Evolutionary conservation across 208 protist genomes (phyloP).

Genomic region (Porcisia hertigi): DNA sequence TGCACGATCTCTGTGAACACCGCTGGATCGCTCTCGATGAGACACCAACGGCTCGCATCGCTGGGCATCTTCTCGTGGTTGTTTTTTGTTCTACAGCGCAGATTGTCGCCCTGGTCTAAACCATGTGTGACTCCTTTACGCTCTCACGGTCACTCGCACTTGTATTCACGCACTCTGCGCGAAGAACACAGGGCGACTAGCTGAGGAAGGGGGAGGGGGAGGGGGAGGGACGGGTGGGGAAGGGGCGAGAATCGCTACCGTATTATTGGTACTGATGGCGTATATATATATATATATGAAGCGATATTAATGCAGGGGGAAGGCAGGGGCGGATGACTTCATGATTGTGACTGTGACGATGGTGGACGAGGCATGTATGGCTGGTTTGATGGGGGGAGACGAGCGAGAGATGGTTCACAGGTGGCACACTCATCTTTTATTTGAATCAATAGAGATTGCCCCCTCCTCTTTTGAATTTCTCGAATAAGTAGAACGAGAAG

Average conservation of each 20-base stretch:
- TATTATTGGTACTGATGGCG: background rate
- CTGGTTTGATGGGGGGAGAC: background rate
- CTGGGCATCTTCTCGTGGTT: constrained; percentile 10
- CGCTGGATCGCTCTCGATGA: constrained; percentile 96
- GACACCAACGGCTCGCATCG: constrained; percentile 85
- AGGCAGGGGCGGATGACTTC: background rate
- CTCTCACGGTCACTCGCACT: too few relatives aligned
- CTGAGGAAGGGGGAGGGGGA: background rate
- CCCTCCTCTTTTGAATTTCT: background rate
- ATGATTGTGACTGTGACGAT: too few relatives aligned
- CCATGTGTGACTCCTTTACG: too few relatives aligned
- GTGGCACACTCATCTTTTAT: background rate
- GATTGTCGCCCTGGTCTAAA: too few relatives aligned
- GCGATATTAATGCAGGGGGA: background rate
- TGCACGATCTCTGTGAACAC: constrained; percentile 98
- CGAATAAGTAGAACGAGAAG: background rate
- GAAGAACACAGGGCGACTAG: too few relatives aligned
- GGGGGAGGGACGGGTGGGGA: background rate
- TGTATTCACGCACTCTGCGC: too few relatives aligned
- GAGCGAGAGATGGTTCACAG: background rate
- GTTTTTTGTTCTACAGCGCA: too few relatives aligned
- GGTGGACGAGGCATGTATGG: too few relatives aligned
- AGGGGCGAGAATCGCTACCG: background rate
- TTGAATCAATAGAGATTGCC: background rate
- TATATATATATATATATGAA: background rate